These are phyloP conservation scores for Calonectria crousiana DNA, from an alignment of 2,329 filamentous ascomycete genomes.

Conservation along the genomic window DNA sequence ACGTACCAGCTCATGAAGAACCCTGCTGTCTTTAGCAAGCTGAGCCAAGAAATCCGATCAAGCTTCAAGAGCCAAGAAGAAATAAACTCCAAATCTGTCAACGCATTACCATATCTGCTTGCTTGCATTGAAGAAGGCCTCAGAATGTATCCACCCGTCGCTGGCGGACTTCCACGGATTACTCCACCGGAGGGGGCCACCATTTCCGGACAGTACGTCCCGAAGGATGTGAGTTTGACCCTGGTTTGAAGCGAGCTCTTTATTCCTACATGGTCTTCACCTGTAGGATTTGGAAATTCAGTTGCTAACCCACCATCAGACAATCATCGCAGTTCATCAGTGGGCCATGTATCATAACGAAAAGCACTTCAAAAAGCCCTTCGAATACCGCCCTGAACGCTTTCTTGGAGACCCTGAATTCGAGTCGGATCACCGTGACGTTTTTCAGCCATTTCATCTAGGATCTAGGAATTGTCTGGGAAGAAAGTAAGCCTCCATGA, in stretches of 20 bases:
- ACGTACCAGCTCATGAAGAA: conserved; percentile 4
- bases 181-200: not conserved
- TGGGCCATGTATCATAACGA: not conserved
- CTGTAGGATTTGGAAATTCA: not conserved
- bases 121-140: conserved; percentile 10
- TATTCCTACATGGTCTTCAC: not conserved
- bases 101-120: conserved; percentile 7
- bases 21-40: not conserved
- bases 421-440: not conserved
- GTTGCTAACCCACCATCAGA: not conserved
- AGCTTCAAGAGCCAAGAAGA: not conserved
- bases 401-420: not conserved
- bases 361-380: not conserved
- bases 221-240: not conserved
- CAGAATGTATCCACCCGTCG: conserved; percentile 19
- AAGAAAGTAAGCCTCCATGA: not conserved
- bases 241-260: not conserved
- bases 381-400: not conserved
- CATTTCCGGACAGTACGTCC: conserved; percentile 11
- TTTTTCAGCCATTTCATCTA: not conserved
- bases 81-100: not conserved
- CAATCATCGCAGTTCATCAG: not conserved
- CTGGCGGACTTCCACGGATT: not conserved
- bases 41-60: conserved; percentile 6
- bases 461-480: not conserved